phyloP scores from a whole-genome alignment of 768 basidiomycete genomes.

The Roridomyces roridus region DNA sequence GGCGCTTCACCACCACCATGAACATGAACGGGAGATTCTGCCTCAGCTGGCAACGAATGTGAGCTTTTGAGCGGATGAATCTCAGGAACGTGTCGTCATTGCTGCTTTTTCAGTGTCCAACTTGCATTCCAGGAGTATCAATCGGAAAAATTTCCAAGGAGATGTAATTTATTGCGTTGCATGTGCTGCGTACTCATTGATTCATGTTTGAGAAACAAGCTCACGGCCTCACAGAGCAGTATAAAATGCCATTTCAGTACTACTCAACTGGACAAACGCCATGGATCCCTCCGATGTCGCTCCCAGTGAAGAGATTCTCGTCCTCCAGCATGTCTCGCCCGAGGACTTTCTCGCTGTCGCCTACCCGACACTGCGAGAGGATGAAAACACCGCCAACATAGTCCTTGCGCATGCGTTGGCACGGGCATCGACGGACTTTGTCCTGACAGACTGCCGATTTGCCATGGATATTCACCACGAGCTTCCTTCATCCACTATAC shows the following conservation, averaged over 20 bases:
- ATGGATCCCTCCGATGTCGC: conserved; percentile 20
- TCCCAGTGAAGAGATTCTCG: conserved; percentile 19
- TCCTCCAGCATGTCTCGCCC: conserved; percentile 47
- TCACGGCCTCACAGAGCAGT: background rate
- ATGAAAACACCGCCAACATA: conserved; percentile 59
- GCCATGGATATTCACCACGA: conserved; percentile 38
- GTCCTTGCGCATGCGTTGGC: conserved; percentile 58
- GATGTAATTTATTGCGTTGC: conserved; percentile 12
- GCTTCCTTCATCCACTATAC: conserved; percentile 28
- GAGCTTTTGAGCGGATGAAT: too few species aligned
- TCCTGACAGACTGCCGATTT: conserved; percentile 43
- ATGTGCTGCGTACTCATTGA: conserved; percentile 10
- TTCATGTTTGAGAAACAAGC: conserved; percentile 1
- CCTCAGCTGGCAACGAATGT: conserved; percentile 1
- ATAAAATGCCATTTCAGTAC: background rate
- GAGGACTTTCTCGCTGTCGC: conserved; percentile 46
- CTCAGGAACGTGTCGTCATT: too few species aligned
- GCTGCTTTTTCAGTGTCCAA: too few species aligned
- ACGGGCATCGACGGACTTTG: conserved; percentile 42
- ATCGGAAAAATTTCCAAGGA: background rate
- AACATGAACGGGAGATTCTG: background rate
- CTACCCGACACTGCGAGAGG: conserved; percentile 45
- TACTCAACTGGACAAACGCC: conserved; percentile 31
- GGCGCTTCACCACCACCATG: background rate
- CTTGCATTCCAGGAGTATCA: conserved; percentile 16